Evolutionary conservation across 2,329 filamentous ascomycete genomes (phyloP).

Genomic region (Chaetomium sp.): DNA sequence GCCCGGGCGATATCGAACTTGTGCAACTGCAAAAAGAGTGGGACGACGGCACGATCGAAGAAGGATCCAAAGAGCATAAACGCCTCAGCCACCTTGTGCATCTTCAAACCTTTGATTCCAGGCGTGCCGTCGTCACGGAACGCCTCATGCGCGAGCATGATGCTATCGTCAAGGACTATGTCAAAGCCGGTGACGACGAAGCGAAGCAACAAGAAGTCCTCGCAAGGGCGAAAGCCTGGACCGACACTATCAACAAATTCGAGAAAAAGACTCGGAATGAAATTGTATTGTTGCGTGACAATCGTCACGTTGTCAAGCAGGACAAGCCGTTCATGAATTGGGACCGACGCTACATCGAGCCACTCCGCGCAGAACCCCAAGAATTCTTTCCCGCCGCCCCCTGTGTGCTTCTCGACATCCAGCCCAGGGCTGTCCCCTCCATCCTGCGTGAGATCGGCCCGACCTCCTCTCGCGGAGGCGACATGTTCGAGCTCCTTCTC

Average conservation of each 20-base stretch:
- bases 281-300: slow-evolving; percentile 43
- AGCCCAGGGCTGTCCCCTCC: slow-evolving; percentile 49
- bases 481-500: slow-evolving; percentile 49
- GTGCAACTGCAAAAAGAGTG: slow-evolving; percentile 1
- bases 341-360: slow-evolving; percentile 67
- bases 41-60: slow-evolving; percentile 11
- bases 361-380: slow-evolving; percentile 47
- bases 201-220: slow-evolving; percentile 10
- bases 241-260: slow-evolving; percentile 28
- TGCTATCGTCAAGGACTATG: slow-evolving; percentile 16
- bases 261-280: slow-evolving; percentile 31
- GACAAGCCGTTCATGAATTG: slow-evolving; percentile 51
- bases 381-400: slow-evolving; percentile 63
- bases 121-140: slow-evolving; percentile 14
- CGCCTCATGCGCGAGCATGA: slow-evolving; percentile 32
- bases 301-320: slow-evolving; percentile 45
- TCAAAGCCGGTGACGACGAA: slow-evolving; percentile 10
- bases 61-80: neutral
- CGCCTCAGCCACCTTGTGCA: slow-evolving; percentile 16
- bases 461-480: slow-evolving; percentile 35
- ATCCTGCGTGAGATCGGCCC: slow-evolving; percentile 42
- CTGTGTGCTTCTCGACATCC: slow-evolving; percentile 58
- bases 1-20: no score
- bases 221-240: slow-evolving; percentile 27
- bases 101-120: slow-evolving; percentile 12